Conservation (phyloP, 371 early-diverging fungal species). For the Conidiobolus incongruus region DNA sequence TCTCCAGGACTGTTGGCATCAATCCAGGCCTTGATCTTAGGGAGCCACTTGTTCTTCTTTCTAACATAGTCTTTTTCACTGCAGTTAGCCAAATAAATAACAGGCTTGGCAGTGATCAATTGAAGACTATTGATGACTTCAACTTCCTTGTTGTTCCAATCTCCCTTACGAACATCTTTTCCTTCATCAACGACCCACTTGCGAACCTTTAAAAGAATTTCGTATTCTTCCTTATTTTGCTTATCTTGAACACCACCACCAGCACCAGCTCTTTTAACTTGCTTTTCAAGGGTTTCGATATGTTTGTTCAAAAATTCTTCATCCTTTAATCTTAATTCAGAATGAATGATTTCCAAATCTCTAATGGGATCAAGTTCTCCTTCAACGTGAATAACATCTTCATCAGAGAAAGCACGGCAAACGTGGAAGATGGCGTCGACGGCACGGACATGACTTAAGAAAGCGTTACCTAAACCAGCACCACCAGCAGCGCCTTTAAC, state of each 20-base stretch:
- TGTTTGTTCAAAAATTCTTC: slow-evolving; percentile 50
- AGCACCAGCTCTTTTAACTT: slow-evolving; percentile 36
- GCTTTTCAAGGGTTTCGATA: slow-evolving; percentile 24
- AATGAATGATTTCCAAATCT: slow-evolving; percentile 73
- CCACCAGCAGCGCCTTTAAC: slow-evolving; percentile 71
- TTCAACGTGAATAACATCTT: slow-evolving; percentile 78
- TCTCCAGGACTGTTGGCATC: slow-evolving; percentile 72
- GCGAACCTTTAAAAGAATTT: slow-evolving; percentile 18
- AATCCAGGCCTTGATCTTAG: slow-evolving; percentile 80
- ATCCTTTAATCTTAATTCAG: slow-evolving; percentile 80
- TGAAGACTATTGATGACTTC: slow-evolving; percentile 58
- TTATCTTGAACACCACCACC: slow-evolving; percentile 66
- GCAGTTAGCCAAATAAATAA: slow-evolving; percentile 79
- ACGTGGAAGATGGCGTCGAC: slow-evolving; percentile 91
- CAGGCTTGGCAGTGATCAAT: slow-evolving; percentile 82
- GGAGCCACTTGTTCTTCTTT: slow-evolving; percentile 51
- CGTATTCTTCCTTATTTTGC: slow-evolving; percentile 71
- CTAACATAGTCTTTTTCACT: slow-evolving; percentile 42
- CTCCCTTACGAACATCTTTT: slow-evolving; percentile 28
- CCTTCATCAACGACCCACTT: slow-evolving; percentile 16
- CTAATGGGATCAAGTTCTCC: slow-evolving; percentile 68
- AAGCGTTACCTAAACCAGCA: slow-evolving; percentile 76
- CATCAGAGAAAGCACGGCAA: slow-evolving; percentile 61
- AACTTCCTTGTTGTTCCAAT: slow-evolving; percentile 33
- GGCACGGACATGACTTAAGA: slow-evolving; percentile 72